Evolutionary conservation across 2,329 filamentous ascomycete species (phyloP).

Genomic region (Microdochium bolleyi): DNA sequence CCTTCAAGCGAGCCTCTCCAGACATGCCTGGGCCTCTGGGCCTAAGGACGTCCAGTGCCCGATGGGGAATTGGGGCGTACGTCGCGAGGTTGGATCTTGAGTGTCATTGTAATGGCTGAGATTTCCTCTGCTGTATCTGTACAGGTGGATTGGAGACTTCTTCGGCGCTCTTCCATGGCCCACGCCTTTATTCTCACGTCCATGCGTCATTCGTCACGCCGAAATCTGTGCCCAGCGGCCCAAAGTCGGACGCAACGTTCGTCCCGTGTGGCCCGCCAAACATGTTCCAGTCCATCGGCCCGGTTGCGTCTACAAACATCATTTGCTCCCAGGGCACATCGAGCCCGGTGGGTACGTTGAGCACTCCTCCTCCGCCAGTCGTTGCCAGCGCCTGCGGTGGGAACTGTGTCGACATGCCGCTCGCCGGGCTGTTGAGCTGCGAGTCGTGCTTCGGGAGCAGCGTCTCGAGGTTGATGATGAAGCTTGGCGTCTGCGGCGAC

Average conservation of each 20-base stretch:
- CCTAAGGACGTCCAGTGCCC: no score
- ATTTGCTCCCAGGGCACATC: conserved; percentile 22
- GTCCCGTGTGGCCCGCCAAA: conserved; percentile 11
- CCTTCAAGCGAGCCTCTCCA: no score
- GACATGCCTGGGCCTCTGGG: no score
- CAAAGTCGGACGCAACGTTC: conserved; percentile 5
- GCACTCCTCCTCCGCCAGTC: not conserved
- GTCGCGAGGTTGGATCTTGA: no score
- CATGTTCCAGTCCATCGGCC: conserved; percentile 20
- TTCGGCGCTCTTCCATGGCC: no score
- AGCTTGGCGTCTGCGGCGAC: conserved; percentile 32
- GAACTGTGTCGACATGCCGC: not conserved
- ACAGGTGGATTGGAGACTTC: no score
- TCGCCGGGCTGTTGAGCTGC: not conserved
- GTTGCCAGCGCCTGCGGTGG: not conserved
- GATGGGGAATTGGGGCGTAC: no score
- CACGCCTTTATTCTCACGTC: not conserved
- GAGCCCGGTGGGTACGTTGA: not conserved
- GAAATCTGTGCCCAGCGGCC: conserved; percentile 1
- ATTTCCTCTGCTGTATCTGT: no score
- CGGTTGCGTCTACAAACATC: conserved; percentile 18
- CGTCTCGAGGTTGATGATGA: conserved; percentile 34
- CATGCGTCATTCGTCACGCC: not conserved
- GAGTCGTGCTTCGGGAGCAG: conserved; percentile 29
- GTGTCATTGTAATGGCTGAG: no score